These are phyloP conservation scores for Geranium rotundifolium DNA, from an alignment of 345 rosid genomes.

Conservation along the genomic window DNA sequence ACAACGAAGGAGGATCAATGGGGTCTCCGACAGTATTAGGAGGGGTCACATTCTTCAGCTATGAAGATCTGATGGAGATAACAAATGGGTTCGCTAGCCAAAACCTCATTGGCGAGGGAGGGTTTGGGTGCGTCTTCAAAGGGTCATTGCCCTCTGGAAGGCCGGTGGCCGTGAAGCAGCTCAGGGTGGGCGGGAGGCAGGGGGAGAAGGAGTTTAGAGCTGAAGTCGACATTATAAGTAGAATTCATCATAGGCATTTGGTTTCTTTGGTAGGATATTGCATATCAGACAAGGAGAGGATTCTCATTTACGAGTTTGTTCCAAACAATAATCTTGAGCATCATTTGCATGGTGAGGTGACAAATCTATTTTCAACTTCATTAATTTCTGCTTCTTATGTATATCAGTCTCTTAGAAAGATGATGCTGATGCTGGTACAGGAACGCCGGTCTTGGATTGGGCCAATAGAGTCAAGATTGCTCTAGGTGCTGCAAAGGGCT, in stretches of 20 bases:
- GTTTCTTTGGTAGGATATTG: slow-evolving; percentile 89
- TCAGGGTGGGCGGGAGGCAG: slow-evolving; percentile 90
- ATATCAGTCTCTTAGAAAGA: neutral
- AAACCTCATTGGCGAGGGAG: slow-evolving; percentile 87
- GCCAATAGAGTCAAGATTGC: slow-evolving; percentile 73
- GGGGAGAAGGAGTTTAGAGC: slow-evolving; percentile 94
- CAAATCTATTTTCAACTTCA: neutral
- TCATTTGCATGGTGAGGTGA: slow-evolving; percentile 71
- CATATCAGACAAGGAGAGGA: slow-evolving; percentile 45
- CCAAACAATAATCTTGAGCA: slow-evolving; percentile 85
- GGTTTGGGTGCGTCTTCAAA: slow-evolving; percentile 79
- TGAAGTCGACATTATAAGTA: slow-evolving; percentile 88
- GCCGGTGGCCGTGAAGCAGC: slow-evolving; percentile 81
- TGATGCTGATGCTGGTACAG: slow-evolving; percentile 33
- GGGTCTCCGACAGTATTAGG: neutral
- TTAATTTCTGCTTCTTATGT: neutral
- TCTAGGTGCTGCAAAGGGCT: slow-evolving; percentile 89
- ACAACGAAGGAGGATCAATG: neutral
- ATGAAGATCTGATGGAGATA: slow-evolving; percentile 73
- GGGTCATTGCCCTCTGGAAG: slow-evolving; percentile 49
- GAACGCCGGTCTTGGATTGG: slow-evolving; percentile 66
- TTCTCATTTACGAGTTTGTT: slow-evolving; percentile 87
- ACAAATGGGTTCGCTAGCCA: slow-evolving; percentile 62
- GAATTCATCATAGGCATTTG: slow-evolving; percentile 91
- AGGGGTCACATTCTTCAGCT: slow-evolving; percentile 27